Evolutionary conservation across 2,329 filamentous ascomycete species (phyloP).

Genomic region (Colletotrichum spinosum): DNA sequence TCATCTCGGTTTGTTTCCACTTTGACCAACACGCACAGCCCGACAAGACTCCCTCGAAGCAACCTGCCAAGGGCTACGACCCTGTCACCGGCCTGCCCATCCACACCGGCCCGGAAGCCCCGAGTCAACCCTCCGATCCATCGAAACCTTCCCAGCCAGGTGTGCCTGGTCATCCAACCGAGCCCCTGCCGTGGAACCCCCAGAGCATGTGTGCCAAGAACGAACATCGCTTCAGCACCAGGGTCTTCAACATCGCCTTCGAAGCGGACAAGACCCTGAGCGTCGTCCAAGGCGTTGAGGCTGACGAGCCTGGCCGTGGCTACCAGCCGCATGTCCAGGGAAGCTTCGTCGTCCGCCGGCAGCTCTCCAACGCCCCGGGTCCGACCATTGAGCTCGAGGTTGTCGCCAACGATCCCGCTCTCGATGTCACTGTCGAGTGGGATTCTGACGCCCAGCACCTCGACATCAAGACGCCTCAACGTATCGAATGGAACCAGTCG

Average conservation of each 20-base stretch:
- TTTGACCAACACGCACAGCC: conserved; percentile 13
- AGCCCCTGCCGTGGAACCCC: conserved; percentile 25
- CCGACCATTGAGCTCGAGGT: conserved; percentile 58
- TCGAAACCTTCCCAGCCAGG: conserved; percentile 14
- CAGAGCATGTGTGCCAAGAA: conserved; percentile 22
- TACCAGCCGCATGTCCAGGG: conserved; percentile 55
- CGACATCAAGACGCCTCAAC: conserved; percentile 52
- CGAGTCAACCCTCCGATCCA: conserved; percentile 7
- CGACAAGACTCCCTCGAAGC: conserved; percentile 19
- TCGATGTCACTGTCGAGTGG: conserved; percentile 50
- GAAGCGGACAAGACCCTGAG: conserved; percentile 48
- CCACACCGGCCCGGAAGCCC: conserved; percentile 24
- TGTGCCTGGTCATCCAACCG: conserved; percentile 25
- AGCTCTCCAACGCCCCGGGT: conserved; percentile 44
- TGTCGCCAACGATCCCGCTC: conserved; percentile 56
- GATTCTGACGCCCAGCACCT: conserved; percentile 52
- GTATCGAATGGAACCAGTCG: conserved; percentile 43
- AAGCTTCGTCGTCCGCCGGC: conserved; percentile 57
- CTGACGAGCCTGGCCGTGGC: conserved; percentile 38
- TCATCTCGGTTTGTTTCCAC: neutral
- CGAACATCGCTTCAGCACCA: conserved; percentile 44
- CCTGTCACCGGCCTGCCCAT: conserved; percentile 33
- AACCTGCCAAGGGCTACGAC: conserved; percentile 24
- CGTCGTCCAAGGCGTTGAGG: conserved; percentile 52
- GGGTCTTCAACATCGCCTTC: conserved; percentile 48